A percentile compares a stretch with the other conserved stretches of the same genome.
phyloP scores from a whole-genome alignment of 202 grass and related monocot genomes.

The Brachypodium distachyon region DNA sequence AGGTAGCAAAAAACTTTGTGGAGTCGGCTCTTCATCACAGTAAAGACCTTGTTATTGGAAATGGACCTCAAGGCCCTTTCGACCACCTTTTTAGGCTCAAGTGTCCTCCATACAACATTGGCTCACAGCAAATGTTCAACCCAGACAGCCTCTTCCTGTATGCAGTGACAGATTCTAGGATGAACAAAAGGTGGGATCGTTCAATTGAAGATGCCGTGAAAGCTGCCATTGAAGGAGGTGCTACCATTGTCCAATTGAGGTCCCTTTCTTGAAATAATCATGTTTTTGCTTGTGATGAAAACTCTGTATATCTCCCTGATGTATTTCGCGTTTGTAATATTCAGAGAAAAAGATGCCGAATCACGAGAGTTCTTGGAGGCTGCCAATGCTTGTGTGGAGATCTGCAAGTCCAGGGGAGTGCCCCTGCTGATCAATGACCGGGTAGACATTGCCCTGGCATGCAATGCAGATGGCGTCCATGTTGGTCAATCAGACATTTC shows the following conservation, averaged over 20 bases:
- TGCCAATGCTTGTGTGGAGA: slow-evolving; percentile 55
- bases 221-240: slow-evolving; percentile 82
- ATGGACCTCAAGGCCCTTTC: slow-evolving; percentile 86
- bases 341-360: slow-evolving; percentile 71
- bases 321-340: neutral
- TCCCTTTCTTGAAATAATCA: slow-evolving; percentile 5
- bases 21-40: slow-evolving; percentile 75
- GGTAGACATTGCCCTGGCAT: slow-evolving; percentile 75
- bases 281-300: neutral
- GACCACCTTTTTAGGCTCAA: slow-evolving; percentile 72
- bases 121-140: slow-evolving; percentile 30
- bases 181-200: slow-evolving; percentile 83
- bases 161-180: slow-evolving; percentile 80
- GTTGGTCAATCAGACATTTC: slow-evolving; percentile 84
- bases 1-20: slow-evolving; percentile 77
- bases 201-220: slow-evolving; percentile 60
- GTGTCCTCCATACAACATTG: slow-evolving; percentile 31
- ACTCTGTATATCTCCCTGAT: neutral
- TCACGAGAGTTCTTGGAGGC: slow-evolving; percentile 66
- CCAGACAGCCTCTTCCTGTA: slow-evolving; percentile 74
- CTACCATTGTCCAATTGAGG: slow-evolving; percentile 93
- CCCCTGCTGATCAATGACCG: slow-evolving; percentile 85
- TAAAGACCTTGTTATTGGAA: slow-evolving; percentile 75
- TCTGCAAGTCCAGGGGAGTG: slow-evolving; percentile 64
- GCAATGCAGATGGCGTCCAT: slow-evolving; percentile 80